Base-by-base conservation (phyloP, 176 grass and related monocot genomes). In the Aechmea fasciata region DNA sequence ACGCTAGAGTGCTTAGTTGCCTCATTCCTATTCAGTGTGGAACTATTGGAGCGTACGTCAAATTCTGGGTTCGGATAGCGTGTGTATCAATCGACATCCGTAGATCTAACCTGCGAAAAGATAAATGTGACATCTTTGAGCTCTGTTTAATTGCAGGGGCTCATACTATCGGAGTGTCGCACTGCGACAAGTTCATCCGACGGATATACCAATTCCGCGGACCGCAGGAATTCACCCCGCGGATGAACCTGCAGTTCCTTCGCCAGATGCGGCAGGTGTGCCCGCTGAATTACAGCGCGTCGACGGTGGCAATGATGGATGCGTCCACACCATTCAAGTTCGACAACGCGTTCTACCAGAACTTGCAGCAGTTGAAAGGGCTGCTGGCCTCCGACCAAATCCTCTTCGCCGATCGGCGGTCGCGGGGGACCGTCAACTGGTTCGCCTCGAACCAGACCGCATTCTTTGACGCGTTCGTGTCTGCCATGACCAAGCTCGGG, bases 121-220 rank as follows among this genome's bases (percentile, higher is more conserved):
- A 13, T 66, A 47, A 41, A 41, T 7, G 33, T 41, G 33, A 41
- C 33, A 41, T 55, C 14, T 55, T 55, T 55, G 52, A 55, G 52
- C 13, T 41, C 6, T 6, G 5, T 55, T 26, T 1, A 24, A 1
- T 54, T 64, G 57, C 70, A 92, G 89, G 90, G 0, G 90, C 70
- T 10, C 90, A 93, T 83, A 93, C 90, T 6, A 93, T 93, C 47
- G 90, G 90, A 47, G 90, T 92, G 3, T 75, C 86, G 51, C 90
- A 93, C 80, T 93, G 90, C 64, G 90, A 93, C 90, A 93, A 93
- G 74, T 93, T 93, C 65, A 64, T 93, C 66, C 77, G 90, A n/a
- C 77, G 90, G 20, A 76, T 93, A 49, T 93, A 93, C 83, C 28
- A 65, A 29, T 93, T 93, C 86, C 89, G 86, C 80, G 77, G 79